Evolutionary conservation across 2,329 filamentous ascomycete species (phyloP), one percentile per base, ranked within the genome.

Genomic region (Lachnellula hyalina): DNA sequence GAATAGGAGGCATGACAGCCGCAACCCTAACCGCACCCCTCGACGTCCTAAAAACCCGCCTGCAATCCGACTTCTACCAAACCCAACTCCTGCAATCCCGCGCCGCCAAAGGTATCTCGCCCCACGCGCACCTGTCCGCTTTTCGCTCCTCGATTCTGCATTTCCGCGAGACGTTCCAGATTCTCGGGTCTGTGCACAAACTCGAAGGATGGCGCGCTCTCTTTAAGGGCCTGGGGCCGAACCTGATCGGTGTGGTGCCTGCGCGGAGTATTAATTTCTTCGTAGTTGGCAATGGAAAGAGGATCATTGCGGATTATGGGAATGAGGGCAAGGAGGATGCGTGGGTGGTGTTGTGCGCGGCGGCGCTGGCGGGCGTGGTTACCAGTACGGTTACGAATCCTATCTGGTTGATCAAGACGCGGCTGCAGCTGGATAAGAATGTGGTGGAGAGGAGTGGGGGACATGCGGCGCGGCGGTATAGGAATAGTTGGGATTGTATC

Each of bases 1-100:
- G 92, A 42, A 74, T 90, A 51, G 92, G 92, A 64, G 92, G 92
- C 63, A 95, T 96, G 86, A 91, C 90, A 17, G 87, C 93, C 11
- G 89, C 93, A 23, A 86, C 89, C n/a, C 74, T 96, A n/a, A 96
- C 93, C 1, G 91, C 90, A 8, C 93, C 93, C 21, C 86, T 97
- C 56, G 93, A 96, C 68, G 92, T 96, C 34, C 81, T 97, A 49
- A 96, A 96, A 72, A 97, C 93, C 11, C 85, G 93, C 36, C 78
- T 97, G 3, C 93, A 97, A 71, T 95, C 90, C 66, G 92, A 96
- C 68, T 95, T 95, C 71, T 96, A 96, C 77, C 90, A 96, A 71
- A 79, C 85, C 8, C 89, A 96, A 72, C 80, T 96, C 46, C 80
- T 80, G 32, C 82, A 86, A 15, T 80, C 83, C 8, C 82, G 88